Evolutionary conservation across 1,284 basidiomycete genomes (phyloP).

Genomic region (Inonotus obliquus): DNA sequence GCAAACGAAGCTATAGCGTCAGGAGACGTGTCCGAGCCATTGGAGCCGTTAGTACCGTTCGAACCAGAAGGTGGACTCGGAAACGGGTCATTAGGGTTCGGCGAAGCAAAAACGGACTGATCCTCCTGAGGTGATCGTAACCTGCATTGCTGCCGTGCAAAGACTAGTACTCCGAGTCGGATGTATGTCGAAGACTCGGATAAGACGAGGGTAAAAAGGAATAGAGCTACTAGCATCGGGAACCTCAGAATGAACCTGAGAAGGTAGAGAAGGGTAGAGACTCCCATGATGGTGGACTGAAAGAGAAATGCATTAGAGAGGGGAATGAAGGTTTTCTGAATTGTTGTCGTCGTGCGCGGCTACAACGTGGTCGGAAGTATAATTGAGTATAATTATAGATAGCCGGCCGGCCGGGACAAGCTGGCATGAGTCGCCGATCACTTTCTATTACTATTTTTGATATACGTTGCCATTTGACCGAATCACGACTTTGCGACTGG

Average conservation of each 20-base stretch:
- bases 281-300: neutral
- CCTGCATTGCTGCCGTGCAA: conserved; percentile 15
- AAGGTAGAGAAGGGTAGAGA: neutral
- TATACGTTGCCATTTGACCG: too few species aligned
- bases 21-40: conserved; percentile 1
- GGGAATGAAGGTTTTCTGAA: neutral
- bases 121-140: conserved; percentile 12
- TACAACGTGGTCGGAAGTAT: neutral
- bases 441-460: too few species aligned
- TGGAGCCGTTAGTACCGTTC: conserved; percentile 9
- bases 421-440: too few species aligned
- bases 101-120: conserved; percentile 8
- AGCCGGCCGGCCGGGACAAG: too few species aligned
- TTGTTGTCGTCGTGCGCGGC: neutral
- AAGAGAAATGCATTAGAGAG: neutral
- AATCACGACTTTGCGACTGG: too few species aligned
- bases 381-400: neutral
- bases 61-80: conserved; percentile 7
- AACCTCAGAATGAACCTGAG: too few species aligned
- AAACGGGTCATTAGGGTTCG: conserved; percentile 16
- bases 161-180: too few species aligned
- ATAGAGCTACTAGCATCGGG: conserved; percentile 1
- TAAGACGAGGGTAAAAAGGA: neutral
- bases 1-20: conserved; percentile 12
- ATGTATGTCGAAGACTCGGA: neutral